A percentile compares a stretch with the other conserved stretches of the same genome.
These are phyloP conservation scores for Cardamine chenopodiifolia DNA, from an alignment of 345 rosid genomes.

Conservation along the genomic window DNA sequence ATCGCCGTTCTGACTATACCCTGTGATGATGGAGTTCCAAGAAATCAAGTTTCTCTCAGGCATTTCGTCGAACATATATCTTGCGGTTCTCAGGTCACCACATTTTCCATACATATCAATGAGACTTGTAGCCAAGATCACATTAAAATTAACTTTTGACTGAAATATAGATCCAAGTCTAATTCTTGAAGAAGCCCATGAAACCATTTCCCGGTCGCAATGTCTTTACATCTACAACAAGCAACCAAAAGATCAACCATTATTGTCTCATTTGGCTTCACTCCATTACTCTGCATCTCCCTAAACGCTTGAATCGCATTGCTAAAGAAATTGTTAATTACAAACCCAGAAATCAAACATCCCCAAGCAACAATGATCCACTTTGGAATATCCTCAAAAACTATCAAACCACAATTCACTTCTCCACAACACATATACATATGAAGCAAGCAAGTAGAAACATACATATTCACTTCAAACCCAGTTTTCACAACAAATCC, in stretches of 20 bases:
- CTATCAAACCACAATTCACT: conserved; percentile 32
- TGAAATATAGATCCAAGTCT: conserved; percentile 40
- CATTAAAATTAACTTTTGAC: conserved; percentile 23
- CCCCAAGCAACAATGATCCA: conserved; percentile 48
- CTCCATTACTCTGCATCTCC: conserved; percentile 34
- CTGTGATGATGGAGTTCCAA: conserved; percentile 53
- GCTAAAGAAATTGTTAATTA: conserved; percentile 21
- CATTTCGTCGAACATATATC: conserved; percentile 52
- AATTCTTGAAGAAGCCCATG: conserved; percentile 34
- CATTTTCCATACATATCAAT: conserved; percentile 51
- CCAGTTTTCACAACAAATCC: conserved; percentile 41
- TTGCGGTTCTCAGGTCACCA: conserved; percentile 46
- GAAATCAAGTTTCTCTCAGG: conserved; percentile 49
- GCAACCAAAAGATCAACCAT: conserved; percentile 46
- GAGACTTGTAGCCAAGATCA: conserved; percentile 46
- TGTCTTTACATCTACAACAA: conserved; percentile 38
- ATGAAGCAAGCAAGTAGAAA: conserved; percentile 46
- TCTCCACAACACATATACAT: conserved; percentile 43
- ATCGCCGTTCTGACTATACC: conserved; percentile 44
- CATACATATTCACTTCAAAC: conserved; percentile 45
- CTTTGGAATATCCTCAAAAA: conserved; percentile 46
- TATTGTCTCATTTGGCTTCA: conserved; percentile 45
- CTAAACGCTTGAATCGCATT: conserved; percentile 37
- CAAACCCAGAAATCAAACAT: conserved; percentile 47
- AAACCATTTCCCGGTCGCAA: conserved; percentile 40